Percentiles rank a stretch among this genome's conserved stretches.
phyloP scores from a whole-genome alignment of 1,284 basidiomycete species.

The Fomitiporia mediterranea region DNA sequence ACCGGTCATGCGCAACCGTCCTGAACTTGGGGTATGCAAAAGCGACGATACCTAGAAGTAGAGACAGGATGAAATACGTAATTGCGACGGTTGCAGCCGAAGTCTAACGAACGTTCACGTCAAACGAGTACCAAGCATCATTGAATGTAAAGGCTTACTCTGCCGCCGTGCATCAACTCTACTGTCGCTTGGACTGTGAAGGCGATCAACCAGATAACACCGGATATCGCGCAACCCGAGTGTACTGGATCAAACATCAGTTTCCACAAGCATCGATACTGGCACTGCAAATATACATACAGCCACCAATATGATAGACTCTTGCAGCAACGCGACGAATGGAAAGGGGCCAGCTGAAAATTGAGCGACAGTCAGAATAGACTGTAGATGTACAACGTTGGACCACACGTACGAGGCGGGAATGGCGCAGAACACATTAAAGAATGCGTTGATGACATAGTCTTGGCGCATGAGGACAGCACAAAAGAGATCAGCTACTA shows the following conservation, averaged over 20 bases:
- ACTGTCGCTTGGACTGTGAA: slow-evolving; percentile 51
- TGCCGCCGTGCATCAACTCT: slow-evolving; percentile 38
- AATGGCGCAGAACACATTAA: slow-evolving; percentile 46
- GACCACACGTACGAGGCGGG: slow-evolving; percentile 38
- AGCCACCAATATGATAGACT: slow-evolving; percentile 54
- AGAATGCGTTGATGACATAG: slow-evolving; percentile 54
- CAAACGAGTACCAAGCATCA: neutral
- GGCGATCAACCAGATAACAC: slow-evolving; percentile 47
- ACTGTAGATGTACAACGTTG: neutral
- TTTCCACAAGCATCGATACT: neutral
- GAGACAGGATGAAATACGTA: slow-evolving; percentile 47
- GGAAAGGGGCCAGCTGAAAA: slow-evolving; percentile 48
- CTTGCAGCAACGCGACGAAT: slow-evolving; percentile 49
- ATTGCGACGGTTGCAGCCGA: slow-evolving; percentile 47
- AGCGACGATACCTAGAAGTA: slow-evolving; percentile 44
- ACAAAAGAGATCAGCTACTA: slow-evolving; percentile 48
- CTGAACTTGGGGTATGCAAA: slow-evolving; percentile 50
- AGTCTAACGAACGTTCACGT: slow-evolving; percentile 29
- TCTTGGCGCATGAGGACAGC: slow-evolving; percentile 60
- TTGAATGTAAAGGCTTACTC: slow-evolving; percentile 30
- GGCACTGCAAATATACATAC: slow-evolving; percentile 26
- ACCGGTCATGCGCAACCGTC: slow-evolving; percentile 44
- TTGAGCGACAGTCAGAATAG: slow-evolving; percentile 1
- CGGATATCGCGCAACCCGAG: slow-evolving; percentile 51
- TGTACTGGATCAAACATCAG: slow-evolving; percentile 36